A percentile compares a stretch with the other conserved stretches of the same genome.
These are phyloP conservation scores for Sporothrix luriei DNA, from an alignment of 2,329 filamentous ascomycete genomes.

Conservation along the genomic window DNA sequence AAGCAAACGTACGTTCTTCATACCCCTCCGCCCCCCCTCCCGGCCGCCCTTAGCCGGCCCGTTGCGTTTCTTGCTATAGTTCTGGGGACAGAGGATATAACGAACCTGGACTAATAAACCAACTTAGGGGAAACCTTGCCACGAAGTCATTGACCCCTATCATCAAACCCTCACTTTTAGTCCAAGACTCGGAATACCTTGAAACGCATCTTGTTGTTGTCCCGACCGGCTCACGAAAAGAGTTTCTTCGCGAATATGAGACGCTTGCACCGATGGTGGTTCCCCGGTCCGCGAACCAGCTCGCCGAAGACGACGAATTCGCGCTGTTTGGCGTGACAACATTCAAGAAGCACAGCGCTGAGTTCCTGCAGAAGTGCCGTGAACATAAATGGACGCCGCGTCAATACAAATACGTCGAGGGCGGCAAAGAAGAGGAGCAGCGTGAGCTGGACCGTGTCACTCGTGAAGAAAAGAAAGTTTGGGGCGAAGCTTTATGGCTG, in stretches of 20 bases:
- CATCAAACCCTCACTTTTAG: conserved; percentile 75
- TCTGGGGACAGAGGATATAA: neutral
- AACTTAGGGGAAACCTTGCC: conserved; percentile 79
- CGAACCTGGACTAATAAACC: neutral
- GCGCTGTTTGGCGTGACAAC: conserved; percentile 83
- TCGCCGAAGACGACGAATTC: conserved; percentile 88
- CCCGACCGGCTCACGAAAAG: conserved; percentile 76
- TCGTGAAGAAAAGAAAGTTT: conserved; percentile 86
- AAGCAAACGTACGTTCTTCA: conserved; percentile 73
- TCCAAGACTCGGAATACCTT: conserved; percentile 92
- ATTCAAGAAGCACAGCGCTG: conserved; percentile 86
- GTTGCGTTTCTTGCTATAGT: too few species aligned
- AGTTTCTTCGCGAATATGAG: conserved; percentile 89
- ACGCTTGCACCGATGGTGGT: conserved; percentile 89
- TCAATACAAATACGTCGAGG: conserved; percentile 91
- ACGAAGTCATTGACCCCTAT: conserved; percentile 92
- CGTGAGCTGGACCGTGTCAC: conserved; percentile 80
- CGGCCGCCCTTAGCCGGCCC: too few species aligned
- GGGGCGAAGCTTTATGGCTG: conserved; percentile 85
- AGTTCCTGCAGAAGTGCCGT: conserved; percentile 89
- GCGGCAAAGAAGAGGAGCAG: conserved; percentile 84
- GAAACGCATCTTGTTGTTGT: conserved; percentile 94
- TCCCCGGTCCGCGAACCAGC: conserved; percentile 77
- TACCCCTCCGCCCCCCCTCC: too few species aligned
- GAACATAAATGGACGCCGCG: conserved; percentile 94